phyloP scores from a whole-genome alignment of 2,329 filamentous ascomycete genomes.

The Colletotrichum limetticola region DNA sequence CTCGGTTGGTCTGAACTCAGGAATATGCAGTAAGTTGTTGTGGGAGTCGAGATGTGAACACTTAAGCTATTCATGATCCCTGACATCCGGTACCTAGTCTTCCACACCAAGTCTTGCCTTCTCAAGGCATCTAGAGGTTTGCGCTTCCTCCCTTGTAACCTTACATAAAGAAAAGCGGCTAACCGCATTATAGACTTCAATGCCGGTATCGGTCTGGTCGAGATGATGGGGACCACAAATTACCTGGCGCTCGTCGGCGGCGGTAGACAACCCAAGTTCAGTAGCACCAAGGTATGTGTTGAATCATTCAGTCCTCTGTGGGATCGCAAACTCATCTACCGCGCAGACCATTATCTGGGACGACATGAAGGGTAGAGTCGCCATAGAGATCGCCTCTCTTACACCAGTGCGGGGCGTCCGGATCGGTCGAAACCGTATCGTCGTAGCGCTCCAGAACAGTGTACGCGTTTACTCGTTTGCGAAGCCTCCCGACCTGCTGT shows the following conservation, averaged over 20 bases:
- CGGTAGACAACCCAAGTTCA: constrained; percentile 85
- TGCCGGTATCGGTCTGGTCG: constrained; percentile 82
- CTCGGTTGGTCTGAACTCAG: constrained; percentile 85
- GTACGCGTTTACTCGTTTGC: constrained; percentile 85
- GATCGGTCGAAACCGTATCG: constrained; percentile 79
- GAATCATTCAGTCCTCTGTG: background rate
- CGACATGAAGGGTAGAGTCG: constrained; percentile 77
- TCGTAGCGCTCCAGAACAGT: constrained; percentile 84
- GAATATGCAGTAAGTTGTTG: constrained; percentile 80
- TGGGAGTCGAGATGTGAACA: background rate
- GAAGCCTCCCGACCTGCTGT: constrained; percentile 75
- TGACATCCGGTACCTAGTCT: constrained; percentile 63
- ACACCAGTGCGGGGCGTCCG: constrained; percentile 81
- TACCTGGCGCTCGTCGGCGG: constrained; percentile 92
- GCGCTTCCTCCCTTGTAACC: background rate
- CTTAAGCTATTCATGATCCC: background rate
- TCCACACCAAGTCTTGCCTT: constrained; percentile 77
- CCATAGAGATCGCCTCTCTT: constrained; percentile 82
- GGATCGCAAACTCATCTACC: background rate
- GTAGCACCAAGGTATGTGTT: constrained; percentile 78
- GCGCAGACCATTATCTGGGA: constrained; percentile 88
- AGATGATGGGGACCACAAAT: constrained; percentile 89
- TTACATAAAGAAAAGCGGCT: background rate
- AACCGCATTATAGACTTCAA: constrained; percentile 71
- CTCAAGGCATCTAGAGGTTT: constrained; percentile 67